These are phyloP conservation scores for Chlamydomonas reinhardtii DNA, from an alignment of 163 green algal species.

Conservation along the genomic window DNA sequence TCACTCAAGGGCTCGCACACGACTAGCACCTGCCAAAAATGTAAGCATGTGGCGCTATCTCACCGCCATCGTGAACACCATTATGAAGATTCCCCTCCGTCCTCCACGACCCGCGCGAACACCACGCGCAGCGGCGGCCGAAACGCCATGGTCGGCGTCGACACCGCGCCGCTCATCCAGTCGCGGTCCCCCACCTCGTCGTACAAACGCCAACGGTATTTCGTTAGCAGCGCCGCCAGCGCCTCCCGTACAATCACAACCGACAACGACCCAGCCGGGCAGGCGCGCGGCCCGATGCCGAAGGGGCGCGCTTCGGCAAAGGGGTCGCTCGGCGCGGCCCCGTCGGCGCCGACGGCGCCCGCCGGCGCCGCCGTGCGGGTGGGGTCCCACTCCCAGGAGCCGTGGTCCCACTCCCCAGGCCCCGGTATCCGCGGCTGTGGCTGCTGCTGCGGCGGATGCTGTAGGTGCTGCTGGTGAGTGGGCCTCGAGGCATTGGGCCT, in stretches of 20 bases:
- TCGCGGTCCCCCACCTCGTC: background rate
- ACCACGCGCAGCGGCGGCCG: background rate
- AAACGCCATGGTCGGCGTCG: background rate
- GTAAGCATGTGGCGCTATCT: too few relatives aligned
- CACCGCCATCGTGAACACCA: too few relatives aligned
- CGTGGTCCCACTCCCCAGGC: background rate
- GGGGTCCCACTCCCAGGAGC: background rate
- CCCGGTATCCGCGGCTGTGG: too few relatives aligned
- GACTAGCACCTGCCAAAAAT: too few relatives aligned
- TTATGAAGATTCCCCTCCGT: too few relatives aligned
- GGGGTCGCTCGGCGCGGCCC: background rate
- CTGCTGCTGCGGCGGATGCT: too few relatives aligned
- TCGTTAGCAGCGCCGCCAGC: background rate
- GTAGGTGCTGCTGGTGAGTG: too few relatives aligned
- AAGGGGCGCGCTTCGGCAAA: background rate
- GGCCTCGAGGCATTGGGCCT: too few relatives aligned
- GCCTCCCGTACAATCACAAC: background rate
- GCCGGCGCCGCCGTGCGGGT: background rate
- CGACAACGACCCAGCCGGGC: background rate
- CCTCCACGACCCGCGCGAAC: background rate
- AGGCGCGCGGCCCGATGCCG: background rate
- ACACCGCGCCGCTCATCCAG: background rate
- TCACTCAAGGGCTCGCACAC: too few relatives aligned
- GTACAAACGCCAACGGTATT: background rate
- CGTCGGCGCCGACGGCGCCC: too few relatives aligned